Percentiles rank a stretch among this genome's conserved stretches.
Evolutionary conservation across 176 grass and related monocot species (phyloP).

Genomic region (Tillandsia leiboldiana): DNA sequence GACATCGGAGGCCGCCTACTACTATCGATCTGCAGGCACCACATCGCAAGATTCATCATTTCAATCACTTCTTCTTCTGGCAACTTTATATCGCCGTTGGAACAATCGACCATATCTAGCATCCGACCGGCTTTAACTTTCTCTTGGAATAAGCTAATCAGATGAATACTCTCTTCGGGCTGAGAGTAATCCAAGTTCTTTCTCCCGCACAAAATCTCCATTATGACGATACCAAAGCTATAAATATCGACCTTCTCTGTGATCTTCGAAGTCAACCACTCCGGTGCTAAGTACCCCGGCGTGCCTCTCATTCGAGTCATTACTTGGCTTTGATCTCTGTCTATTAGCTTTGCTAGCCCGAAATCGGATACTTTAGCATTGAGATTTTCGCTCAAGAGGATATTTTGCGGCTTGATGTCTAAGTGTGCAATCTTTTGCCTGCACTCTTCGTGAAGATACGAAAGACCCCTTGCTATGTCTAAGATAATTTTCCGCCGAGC

Average conservation of each 20-base stretch:
- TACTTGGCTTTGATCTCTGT: constrained; percentile 6
- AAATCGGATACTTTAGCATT: constrained; percentile 4
- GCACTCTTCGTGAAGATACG: constrained; percentile 1
- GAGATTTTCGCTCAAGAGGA: neutral
- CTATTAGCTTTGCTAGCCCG: neutral
- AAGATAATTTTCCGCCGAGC: neutral
- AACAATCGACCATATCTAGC: neutral
- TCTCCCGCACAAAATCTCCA: constrained; percentile 3
- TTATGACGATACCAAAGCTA: neutral
- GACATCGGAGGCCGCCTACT: neutral
- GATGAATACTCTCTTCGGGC: neutral
- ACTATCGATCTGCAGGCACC: neutral
- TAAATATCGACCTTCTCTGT: neutral
- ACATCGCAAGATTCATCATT: constrained; percentile 4
- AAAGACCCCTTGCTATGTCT: constrained; percentile 1
- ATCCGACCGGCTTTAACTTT: neutral
- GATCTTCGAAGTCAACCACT: neutral
- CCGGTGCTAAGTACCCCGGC: neutral
- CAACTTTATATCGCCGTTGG: neutral
- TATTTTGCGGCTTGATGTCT: neutral
- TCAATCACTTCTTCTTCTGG: neutral
- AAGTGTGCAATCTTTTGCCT: constrained; percentile 1
- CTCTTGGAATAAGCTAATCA: neutral
- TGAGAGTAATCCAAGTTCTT: constrained; percentile 5
- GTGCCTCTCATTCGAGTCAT: constrained; percentile 1